Evolutionary conservation across 352 stramenopile genomes (phyloP), one percentile per base, ranked within the genome.

Genomic region (Chloridella minuta): DNA sequence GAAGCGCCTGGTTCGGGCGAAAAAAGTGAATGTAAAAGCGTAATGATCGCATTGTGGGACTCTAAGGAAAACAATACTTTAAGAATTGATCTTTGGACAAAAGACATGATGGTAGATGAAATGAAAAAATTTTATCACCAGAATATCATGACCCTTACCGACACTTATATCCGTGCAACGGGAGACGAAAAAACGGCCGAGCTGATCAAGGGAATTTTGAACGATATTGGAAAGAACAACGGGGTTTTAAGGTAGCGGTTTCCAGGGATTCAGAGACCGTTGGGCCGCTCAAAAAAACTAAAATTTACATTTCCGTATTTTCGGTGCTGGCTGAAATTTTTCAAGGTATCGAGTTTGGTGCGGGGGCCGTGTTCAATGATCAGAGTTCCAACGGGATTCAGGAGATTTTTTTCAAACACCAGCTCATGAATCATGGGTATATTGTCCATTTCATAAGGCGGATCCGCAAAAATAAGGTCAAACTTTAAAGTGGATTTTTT

Each of bases 121-220:
- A 66, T 66, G 40, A 66, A 66, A 66, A 66, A 66, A 66, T 66
- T 66, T 66, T 66, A 66, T n/a, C 40, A 66, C 40, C 40, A 66
- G 40, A 66, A 66, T n/a, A n/a, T 66, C n/a, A 18, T 66, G n/a
- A 66, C 40, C 40, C n/a, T 66, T 18, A 66, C 40, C 10, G 40
- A 66, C n/a, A 66, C 40, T n/a, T 66, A 66, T 66, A 18, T 66
- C 10, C 10, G 40, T 10, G 40, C 40, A 18, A 66, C 40, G 10
- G 40, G 40, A 66, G 40, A 66, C n/a, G 40, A 66, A 66, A n/a
- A 18, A 66, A 66, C 40, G 10, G 40, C 40, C 40, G n/a, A 66
- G 40, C 10, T 18, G 40, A n/a, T 66, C 10, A 66, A 66, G n/a
- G 40, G n/a, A 66, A 66, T 66, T 10, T 66, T 66, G 10, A 66